These are phyloP conservation scores for Umbelopsis sp. DNA, from an alignment of 371 early-diverging fungal species.

Conservation along the genomic window DNA sequence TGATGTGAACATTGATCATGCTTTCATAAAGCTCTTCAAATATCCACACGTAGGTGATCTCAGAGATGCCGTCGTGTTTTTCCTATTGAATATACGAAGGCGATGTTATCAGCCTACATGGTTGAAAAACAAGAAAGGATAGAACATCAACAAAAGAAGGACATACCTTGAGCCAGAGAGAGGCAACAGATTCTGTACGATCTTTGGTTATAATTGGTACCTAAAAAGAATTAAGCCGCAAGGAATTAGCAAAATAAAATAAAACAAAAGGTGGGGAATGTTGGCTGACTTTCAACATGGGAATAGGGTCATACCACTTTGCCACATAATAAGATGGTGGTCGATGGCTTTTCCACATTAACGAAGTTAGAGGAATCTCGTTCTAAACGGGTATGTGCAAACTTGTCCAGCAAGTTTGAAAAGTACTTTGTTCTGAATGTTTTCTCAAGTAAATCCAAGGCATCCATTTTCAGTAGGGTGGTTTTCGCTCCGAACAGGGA, in stretches of 20 bases:
- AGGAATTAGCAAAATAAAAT: background rate
- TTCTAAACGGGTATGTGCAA: conserved; percentile 12
- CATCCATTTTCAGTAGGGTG: background rate
- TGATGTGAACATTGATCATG: conserved; percentile 38
- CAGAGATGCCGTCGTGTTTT: conserved; percentile 28
- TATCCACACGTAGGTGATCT: conserved; percentile 61
- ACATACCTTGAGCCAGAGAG: conserved; percentile 63
- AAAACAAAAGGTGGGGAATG: background rate
- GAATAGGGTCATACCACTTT: background rate
- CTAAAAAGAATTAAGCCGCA: conserved; percentile 29
- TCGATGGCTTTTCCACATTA: background rate
- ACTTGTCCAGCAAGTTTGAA: conserved; percentile 18
- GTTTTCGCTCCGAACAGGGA: background rate
- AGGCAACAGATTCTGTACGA: conserved; percentile 62
- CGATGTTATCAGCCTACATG: background rate
- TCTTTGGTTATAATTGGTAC: conserved; percentile 66
- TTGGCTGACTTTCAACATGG: background rate
- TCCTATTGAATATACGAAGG: conserved; percentile 23
- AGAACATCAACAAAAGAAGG: no score
- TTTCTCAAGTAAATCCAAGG: background rate
- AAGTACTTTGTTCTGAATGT: conserved; percentile 6
- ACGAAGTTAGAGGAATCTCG: background rate
- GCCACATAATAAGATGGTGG: background rate
- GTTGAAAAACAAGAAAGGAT: no score
- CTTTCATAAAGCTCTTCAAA: conserved; percentile 72